Percentiles rank a stretch among this genome's conserved stretches.
Conservation (phyloP, 305 asterid genomes). For the Nicotiana rustica region DNA sequence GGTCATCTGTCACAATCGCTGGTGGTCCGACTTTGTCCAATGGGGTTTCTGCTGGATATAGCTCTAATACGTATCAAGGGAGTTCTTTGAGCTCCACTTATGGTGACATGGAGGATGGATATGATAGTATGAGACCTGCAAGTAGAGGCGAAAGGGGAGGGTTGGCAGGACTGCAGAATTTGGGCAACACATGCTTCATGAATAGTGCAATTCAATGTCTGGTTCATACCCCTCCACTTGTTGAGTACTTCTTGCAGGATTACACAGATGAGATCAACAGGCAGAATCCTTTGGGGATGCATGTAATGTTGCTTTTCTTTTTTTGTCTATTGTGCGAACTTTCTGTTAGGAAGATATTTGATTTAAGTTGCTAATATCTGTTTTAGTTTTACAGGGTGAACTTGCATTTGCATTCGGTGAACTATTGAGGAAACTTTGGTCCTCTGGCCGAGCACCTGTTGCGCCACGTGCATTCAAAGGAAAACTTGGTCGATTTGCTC, state of each 20-base stretch:
- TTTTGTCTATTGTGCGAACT: slow-evolving; percentile 39
- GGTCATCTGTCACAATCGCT: slow-evolving; percentile 80
- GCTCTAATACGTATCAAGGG: slow-evolving; percentile 57
- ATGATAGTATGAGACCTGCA: slow-evolving; percentile 53
- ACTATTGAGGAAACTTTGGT: slow-evolving; percentile 91
- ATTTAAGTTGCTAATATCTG: slow-evolving; percentile 41
- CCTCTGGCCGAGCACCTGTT: slow-evolving; percentile 82
- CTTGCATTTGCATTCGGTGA: slow-evolving; percentile 97
- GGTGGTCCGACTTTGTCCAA: slow-evolving; percentile 89
- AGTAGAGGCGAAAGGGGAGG: slow-evolving; percentile 74
- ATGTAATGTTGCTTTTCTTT: slow-evolving; percentile 55
- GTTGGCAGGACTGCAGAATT: slow-evolving; percentile 89
- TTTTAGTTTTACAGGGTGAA: slow-evolving; percentile 80
- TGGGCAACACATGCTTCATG: slow-evolving; percentile 99
- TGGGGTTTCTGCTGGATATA: slow-evolving; percentile 67
- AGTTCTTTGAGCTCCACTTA: slow-evolving; percentile 58
- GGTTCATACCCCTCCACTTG: slow-evolving; percentile 92
- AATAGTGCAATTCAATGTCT: slow-evolving; percentile 94
- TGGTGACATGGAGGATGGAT: slow-evolving; percentile 73
- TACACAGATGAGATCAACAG: slow-evolving; percentile 83
- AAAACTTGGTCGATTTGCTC: slow-evolving; percentile 97
- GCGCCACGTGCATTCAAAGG: slow-evolving; percentile 98
- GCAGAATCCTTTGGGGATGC: slow-evolving; percentile 90
- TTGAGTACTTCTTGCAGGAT: slow-evolving; percentile 82
- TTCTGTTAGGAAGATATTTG: slow-evolving; percentile 29